These are phyloP conservation scores for Leishmania major DNA, from an alignment of 208 protist genomes.

Conservation along the genomic window DNA sequence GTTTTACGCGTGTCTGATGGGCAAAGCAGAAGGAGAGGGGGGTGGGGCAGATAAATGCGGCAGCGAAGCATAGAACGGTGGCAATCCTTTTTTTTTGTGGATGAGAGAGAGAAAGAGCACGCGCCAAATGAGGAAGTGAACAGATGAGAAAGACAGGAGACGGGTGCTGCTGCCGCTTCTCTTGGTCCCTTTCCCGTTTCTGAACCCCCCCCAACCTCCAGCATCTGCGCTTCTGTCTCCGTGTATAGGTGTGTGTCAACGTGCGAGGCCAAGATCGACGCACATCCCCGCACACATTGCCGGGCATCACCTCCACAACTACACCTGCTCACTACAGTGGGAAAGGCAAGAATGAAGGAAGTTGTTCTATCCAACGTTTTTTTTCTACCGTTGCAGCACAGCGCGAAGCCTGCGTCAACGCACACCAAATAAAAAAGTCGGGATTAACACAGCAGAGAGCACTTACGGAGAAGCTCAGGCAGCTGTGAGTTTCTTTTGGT, in stretches of 20 bases:
- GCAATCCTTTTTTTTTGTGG: neutral
- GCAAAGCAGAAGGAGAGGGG: neutral
- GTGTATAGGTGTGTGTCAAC: neutral
- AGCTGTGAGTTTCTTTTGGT: neutral
- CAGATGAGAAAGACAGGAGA: neutral
- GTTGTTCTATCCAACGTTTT: neutral
- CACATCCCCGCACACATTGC: neutral
- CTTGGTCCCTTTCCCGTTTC: neutral
- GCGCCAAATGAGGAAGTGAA: neutral
- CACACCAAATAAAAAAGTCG: neutral
- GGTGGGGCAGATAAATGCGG: neutral
- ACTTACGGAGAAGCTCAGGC: neutral
- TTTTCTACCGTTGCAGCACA: neutral
- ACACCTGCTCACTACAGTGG: neutral
- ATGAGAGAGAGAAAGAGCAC: neutral
- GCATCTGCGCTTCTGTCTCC: neutral
- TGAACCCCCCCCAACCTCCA: neutral
- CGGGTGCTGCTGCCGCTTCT: neutral
- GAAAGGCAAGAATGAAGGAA: neutral
- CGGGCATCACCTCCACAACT: neutral
- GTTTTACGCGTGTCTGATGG: neutral
- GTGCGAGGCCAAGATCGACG: neutral
- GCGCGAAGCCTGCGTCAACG: neutral
- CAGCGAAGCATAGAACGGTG: neutral
- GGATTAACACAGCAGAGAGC: neutral